phyloP scores from a whole-genome alignment of 495 filamentous ascomycete genomes.

The Rhizodiscina lignyota region DNA sequence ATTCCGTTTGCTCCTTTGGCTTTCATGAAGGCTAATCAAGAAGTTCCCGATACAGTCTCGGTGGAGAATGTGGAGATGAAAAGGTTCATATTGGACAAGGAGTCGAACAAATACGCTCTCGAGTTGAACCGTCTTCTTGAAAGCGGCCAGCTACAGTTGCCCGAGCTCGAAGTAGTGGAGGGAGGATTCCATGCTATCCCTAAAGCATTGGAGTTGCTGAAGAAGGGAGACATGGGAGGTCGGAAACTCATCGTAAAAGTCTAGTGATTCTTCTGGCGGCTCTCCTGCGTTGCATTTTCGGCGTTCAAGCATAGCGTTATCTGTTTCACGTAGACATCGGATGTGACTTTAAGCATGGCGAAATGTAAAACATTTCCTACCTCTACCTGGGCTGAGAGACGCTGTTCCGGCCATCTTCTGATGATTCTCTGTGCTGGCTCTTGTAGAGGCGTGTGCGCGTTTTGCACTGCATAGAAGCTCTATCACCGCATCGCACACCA shows the following conservation, averaged over 20 bases:
- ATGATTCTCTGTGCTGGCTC: too few relatives aligned
- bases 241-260: not conserved
- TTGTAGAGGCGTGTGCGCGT: too few relatives aligned
- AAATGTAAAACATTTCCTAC: too few relatives aligned
- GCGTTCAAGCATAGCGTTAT: too few relatives aligned
- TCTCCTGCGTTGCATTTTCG: too few relatives aligned
- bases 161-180: not conserved
- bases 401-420: too few relatives aligned
- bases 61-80: slow-evolving; percentile 1
- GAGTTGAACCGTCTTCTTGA: not conserved
- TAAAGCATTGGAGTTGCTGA: not conserved
- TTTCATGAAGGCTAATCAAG: not conserved
- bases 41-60: not conserved
- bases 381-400: too few relatives aligned
- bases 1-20: not conserved
- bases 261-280: too few relatives aligned
- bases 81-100: not conserved
- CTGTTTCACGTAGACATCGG: too few relatives aligned
- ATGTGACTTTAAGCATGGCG: too few relatives aligned
- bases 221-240: not conserved
- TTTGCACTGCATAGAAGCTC: too few relatives aligned
- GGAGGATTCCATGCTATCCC: not conserved
- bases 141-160: not conserved
- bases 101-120: not conserved
- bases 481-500: too few relatives aligned